Percentiles rank a stretch among this genome's conserved stretches.
These are phyloP conservation scores for Fusarium bactridioides DNA, from an alignment of 2,329 filamentous ascomycete genomes.

Conservation along the genomic window DNA sequence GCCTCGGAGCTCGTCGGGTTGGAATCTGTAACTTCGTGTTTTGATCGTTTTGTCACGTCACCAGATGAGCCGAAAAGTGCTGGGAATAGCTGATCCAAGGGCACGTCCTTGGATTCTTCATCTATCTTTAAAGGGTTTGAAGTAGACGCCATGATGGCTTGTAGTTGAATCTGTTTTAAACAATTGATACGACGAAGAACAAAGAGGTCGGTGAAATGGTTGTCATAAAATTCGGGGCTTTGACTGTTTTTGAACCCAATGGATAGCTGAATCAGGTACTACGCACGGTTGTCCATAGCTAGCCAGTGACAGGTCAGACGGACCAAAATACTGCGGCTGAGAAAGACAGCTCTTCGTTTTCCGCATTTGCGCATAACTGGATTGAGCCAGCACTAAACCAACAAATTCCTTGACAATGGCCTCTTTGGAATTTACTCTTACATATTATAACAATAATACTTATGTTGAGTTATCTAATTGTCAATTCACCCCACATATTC, in stretches of 20 bases:
- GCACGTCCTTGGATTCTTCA: neutral
- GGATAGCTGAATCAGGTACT: neutral
- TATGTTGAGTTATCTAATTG: too few species aligned
- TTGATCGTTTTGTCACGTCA: neutral
- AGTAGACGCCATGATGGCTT: neutral
- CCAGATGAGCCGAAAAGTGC: neutral
- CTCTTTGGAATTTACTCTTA: neutral
- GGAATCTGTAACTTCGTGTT: neutral
- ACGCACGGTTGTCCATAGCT: neutral
- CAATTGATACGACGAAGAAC: neutral
- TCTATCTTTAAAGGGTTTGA: accelerated
- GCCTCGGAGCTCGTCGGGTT: neutral
- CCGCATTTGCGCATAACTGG: neutral
- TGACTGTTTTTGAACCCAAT: neutral
- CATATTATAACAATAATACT: too few species aligned
- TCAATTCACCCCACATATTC: too few species aligned
- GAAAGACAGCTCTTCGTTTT: neutral
- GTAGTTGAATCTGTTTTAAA: neutral
- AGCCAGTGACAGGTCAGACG: neutral
- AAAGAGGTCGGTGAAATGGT: neutral
- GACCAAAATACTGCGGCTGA: neutral
- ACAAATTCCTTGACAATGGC: neutral
- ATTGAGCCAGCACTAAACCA: neutral
- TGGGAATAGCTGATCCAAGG: neutral
- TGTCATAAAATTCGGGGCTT: neutral